Evolutionary conservation across 371 early-diverging fungal species (phyloP), one percentile per base, ranked within the genome.

Genomic region (Mucor lusitanicus): DNA sequence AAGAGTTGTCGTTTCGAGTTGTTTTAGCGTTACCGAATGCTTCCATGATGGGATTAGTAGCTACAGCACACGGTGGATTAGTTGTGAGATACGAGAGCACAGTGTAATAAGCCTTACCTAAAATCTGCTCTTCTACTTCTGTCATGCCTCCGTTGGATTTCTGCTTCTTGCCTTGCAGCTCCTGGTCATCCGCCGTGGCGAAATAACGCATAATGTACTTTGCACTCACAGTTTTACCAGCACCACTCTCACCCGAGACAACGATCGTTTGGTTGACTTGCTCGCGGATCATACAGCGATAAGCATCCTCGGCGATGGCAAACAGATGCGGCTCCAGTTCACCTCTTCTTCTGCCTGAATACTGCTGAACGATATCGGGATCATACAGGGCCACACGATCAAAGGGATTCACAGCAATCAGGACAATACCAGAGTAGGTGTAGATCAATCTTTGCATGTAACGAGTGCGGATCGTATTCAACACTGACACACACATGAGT

Each of bases 1-100:
- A 96, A 56, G 91, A 91, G 85, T 99, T 99, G 81, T 99, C 96
- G 84, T 99, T 99, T 75, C 97, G 86, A 2, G 95, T 93, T 15
- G 99, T 99, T 80, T 98, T 97, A 48, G 99, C 96, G 86, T 99
- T 99, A 76, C 99, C 99, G 83, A 99, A 99, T 21, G 97, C 92
- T 87, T 99, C 99, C 81, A 98, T 90, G 70, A 99, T 94, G 5
- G 98, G 97, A 82, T 99, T 98, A 63, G 98, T 95, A 9, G 97
- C 90, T 79, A 39, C 37, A 9, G 17, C 6, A 23, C 21, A n/a
- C 13, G 42, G 13, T 54, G 28, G 46, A 54, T 53, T 46, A 58
- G 15, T 64, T 35, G 8, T 33, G 1, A 33, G 2, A 33, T 33
- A 33, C 17, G 40, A 40, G 40, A 40, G 40, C 40, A 40, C 40